Evolutionary conservation across 2,329 filamentous ascomycete species (phyloP).

Genomic region (Claviceps pusilla): DNA sequence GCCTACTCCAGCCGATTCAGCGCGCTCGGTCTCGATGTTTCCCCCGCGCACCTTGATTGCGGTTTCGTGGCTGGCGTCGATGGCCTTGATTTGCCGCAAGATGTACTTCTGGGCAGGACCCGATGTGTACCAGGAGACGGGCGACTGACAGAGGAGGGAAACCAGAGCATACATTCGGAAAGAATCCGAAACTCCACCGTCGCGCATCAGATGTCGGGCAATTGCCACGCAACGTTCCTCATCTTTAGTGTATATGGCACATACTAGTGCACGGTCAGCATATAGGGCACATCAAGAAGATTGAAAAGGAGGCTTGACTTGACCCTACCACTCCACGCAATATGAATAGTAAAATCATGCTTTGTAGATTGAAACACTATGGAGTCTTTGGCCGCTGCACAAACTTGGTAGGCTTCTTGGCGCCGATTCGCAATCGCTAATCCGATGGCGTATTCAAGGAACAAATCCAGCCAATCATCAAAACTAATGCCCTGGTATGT

Average conservation of each 20-base stretch:
- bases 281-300: neutral
- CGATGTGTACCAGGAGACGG: slow-evolving; percentile 60
- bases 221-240: slow-evolving; percentile 59
- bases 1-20: slow-evolving; percentile 11
- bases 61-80: slow-evolving; percentile 50
- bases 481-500: slow-evolving; percentile 66
- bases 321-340: slow-evolving; percentile 58
- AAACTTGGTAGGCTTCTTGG: slow-evolving; percentile 63
- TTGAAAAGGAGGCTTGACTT: neutral
- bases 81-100: slow-evolving; percentile 75
- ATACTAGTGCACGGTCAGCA: slow-evolving; percentile 37
- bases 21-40: slow-evolving; percentile 6
- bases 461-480: slow-evolving; percentile 73
- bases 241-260: slow-evolving; percentile 68
- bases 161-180: slow-evolving; percentile 71
- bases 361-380: slow-evolving; percentile 65
- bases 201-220: slow-evolving; percentile 71
- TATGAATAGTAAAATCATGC: slow-evolving; percentile 56
- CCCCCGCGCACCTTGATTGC: slow-evolving; percentile 16
- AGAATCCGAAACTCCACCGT: slow-evolving; percentile 65
- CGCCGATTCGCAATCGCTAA: slow-evolving; percentile 53
- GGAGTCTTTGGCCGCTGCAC: slow-evolving; percentile 63
- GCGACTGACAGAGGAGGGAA: slow-evolving; percentile 61
- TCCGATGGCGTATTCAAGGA: slow-evolving; percentile 71
- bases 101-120: slow-evolving; percentile 82